phyloP scores from a whole-genome alignment of 108 stramenopile genomes.

The Skeletonema potamos region DNA sequence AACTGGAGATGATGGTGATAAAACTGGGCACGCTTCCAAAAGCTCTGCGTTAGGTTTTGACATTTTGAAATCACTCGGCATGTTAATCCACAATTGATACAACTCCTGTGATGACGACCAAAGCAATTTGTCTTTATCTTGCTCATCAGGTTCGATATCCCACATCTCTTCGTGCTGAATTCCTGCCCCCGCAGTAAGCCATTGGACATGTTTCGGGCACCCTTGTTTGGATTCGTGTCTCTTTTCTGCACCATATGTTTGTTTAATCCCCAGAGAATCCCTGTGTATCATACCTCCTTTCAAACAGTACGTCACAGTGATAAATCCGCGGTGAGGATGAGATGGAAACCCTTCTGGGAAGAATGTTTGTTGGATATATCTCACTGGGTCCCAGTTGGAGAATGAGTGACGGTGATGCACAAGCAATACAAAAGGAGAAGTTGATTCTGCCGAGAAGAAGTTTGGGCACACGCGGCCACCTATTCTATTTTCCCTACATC shows the following conservation, averaged over 20 bases:
- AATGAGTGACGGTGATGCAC: constrained; percentile 88
- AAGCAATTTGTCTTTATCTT: constrained; percentile 17
- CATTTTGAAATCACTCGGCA: constrained; percentile 59
- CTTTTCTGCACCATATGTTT: constrained; percentile 65
- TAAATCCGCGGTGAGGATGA: constrained; percentile 88
- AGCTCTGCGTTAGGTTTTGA: constrained; percentile 47
- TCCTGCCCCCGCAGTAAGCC: constrained; percentile 81
- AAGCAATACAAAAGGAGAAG: constrained; percentile 82
- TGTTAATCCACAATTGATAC: constrained; percentile 86
- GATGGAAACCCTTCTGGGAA: constrained; percentile 88
- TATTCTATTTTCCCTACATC: constrained; percentile 57
- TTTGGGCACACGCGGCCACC: constrained; percentile 85
- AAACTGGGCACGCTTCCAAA: constrained; percentile 35
- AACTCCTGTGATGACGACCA: constrained; percentile 58
- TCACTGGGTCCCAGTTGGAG: constrained; percentile 65
- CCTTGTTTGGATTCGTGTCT: too few relatives aligned
- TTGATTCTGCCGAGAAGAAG: constrained; percentile 46
- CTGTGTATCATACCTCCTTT: constrained; percentile 82
- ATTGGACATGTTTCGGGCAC: constrained; percentile 69
- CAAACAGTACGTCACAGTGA: constrained; percentile 79
- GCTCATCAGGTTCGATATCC: constrained; percentile 43
- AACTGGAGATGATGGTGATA: neutral
- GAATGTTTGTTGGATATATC: constrained; percentile 56
- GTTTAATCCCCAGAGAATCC: constrained; percentile 72
- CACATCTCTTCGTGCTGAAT: constrained; percentile 92